Conservation (phyloP, 2,329 filamentous ascomycete species). For the Karstenula rhodostoma region DNA sequence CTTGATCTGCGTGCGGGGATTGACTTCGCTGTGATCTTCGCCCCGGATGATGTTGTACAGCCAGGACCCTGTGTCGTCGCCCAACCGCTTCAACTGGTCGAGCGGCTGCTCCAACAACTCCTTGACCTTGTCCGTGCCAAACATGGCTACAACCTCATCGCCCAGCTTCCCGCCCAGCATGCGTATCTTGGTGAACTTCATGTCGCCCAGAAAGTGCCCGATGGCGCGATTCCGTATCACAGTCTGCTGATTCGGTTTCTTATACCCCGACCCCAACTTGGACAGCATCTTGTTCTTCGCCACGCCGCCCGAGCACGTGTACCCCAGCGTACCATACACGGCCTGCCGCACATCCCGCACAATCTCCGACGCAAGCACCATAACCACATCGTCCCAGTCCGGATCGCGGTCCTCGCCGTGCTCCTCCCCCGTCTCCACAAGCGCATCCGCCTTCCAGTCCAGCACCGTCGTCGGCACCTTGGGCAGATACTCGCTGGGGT, state of each 20-base stretch:
- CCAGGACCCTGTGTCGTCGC: conserved; percentile 86
- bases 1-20: conserved; percentile 90
- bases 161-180: conserved; percentile 96
- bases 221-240: conserved; percentile 88
- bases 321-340: conserved; percentile 75
- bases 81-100: conserved; percentile 78
- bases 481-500: conserved; percentile 75
- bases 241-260: conserved; percentile 94
- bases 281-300: conserved; percentile 94
- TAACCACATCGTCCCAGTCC: conserved; percentile 95
- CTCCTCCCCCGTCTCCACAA: conserved; percentile 80
- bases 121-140: conserved; percentile 79
- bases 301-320: conserved; percentile 91
- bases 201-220: conserved; percentile 77
- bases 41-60: conserved; percentile 85
- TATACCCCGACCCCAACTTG: conserved; percentile 89
- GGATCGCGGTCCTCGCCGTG: conserved; percentile 78
- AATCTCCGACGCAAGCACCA: conserved; percentile 88
- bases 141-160: conserved; percentile 81
- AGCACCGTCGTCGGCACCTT: conserved; percentile 75
- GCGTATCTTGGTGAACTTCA: conserved; percentile 94
- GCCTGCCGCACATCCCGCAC: conserved; percentile 75
- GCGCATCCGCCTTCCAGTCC: conserved; percentile 84
- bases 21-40: conserved; percentile 87
- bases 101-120: conserved; percentile 77